Evolutionary conservation across 306 rosid genomes (phyloP), one percentile per base, ranked within the genome.

Genomic region (Castanea mollissima): DNA sequence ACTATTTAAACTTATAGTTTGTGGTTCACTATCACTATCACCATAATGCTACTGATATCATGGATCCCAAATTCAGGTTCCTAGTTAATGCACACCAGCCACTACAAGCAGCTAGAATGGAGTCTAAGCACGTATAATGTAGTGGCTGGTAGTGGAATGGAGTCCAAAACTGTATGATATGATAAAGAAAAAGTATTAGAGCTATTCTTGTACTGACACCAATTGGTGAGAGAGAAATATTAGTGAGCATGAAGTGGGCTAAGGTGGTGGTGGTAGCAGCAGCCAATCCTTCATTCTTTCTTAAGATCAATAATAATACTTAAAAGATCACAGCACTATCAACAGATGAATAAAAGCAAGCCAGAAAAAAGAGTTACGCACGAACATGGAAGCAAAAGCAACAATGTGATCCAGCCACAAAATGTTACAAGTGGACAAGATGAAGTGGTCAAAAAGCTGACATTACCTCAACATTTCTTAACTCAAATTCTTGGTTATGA

Each of bases 391-490:
- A 67, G 25, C 72, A 68, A 35, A 35, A 68, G 25, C 9, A 35
- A 68, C 16, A 13, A 68, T 64, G 46, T 64, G 23, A 31, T 29
- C 31, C 13, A 29, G 46, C n/a, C 70, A 16, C 46, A 16, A n/a
- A 2, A 29, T 32, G 51, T 19, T 35, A 34, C 6, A 16, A 68
- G 38, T 35, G 52, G 41, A 35, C 71, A 64, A 16, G 23, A 64
- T 5, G 4, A 1, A 34, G 27, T 68, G 52, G 52, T 68, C 19
- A 68, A 68, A 35, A 19, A 68, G 27, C 23, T 15, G 83, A 29
- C 32, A 62, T 76, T 85, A 96, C 99, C 98, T 96, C 99, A 8
- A 96, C 96, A 83, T 93, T 90, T 85, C 89, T 96, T 79, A 90
- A 83, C 84, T 96, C 93, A 81, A 96, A 96, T 81, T 93, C 99